phyloP scores from a whole-genome alignment of 1,284 basidiomycete species.

The Cerioporus squamosus region DNA sequence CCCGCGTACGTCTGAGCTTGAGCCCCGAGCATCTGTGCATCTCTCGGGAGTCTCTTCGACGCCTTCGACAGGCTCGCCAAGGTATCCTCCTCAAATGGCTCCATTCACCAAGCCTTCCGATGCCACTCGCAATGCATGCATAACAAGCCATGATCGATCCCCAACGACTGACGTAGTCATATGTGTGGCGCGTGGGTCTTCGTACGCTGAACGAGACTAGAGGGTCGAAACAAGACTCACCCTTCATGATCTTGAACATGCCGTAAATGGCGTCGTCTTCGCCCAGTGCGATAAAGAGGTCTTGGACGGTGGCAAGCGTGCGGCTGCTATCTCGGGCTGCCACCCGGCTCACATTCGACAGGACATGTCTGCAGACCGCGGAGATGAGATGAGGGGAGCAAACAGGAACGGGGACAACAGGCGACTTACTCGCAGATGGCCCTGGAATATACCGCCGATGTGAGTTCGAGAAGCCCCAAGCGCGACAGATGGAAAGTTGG shows the following conservation, averaged over 20 bases:
- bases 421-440: slow-evolving; percentile 81
- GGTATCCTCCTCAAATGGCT: no score
- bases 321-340: slow-evolving; percentile 84
- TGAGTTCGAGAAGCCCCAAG: slow-evolving; percentile 10
- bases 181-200: neutral
- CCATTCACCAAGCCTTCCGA: no score
- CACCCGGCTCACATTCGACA: slow-evolving; percentile 83
- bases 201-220: neutral
- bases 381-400: neutral
- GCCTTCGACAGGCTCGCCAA: no score
- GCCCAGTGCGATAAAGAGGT: slow-evolving; percentile 84
- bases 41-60: no score
- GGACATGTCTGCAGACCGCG: slow-evolving; percentile 63
- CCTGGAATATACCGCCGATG: slow-evolving; percentile 42
- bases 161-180: no score
- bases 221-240: slow-evolving; percentile 43
- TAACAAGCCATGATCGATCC: no score
- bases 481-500: slow-evolving; percentile 16
- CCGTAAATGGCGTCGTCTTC: slow-evolving; percentile 87
- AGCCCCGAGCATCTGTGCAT: no score
- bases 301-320: slow-evolving; percentile 73
- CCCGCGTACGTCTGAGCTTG: no score
- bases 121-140: no score
- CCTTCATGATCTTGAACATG: slow-evolving; percentile 86
- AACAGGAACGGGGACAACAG: neutral